phyloP scores from a whole-genome alignment of 78 protist species.

The Chrysochromulina tobinii region DNA sequence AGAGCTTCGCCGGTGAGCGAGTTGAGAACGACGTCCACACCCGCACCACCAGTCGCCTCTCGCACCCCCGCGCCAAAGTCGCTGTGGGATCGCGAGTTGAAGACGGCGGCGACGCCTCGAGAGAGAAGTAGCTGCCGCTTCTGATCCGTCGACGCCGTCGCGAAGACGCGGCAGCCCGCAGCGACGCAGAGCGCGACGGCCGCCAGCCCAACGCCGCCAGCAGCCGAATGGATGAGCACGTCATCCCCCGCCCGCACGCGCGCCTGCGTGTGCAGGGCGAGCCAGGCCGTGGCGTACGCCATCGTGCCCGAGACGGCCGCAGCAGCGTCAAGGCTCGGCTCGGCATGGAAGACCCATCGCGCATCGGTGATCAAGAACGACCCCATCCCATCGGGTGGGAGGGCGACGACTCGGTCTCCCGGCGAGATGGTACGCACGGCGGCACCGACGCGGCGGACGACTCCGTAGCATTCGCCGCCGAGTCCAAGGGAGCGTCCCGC shows the following conservation, averaged over 20 bases:
- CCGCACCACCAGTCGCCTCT: neutral
- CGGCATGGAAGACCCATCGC: neutral
- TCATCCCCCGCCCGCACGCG: neutral
- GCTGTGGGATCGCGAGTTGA: neutral
- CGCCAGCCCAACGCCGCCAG: neutral
- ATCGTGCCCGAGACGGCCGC: neutral
- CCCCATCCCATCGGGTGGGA: neutral
- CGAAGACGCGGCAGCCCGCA: neutral
- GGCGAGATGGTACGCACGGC: neutral
- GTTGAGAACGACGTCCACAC: neutral
- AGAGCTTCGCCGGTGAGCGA: neutral
- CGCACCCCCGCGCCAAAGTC: neutral
- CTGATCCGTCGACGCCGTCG: neutral
- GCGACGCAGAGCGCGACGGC: neutral
- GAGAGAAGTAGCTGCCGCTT: neutral
- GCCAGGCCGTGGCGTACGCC: slow-evolving; percentile 6
- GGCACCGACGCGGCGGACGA: neutral
- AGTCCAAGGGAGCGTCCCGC: neutral
- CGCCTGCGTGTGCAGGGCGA: neutral
- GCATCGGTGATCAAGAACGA: neutral
- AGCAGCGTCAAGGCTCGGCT: neutral
- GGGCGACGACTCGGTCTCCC: neutral
- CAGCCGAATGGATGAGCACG: neutral
- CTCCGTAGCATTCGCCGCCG: neutral
- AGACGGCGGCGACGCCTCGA: neutral